Conservation (phyloP, 2,329 filamentous ascomycete genomes). For the Purpureocillium takamizusanense region DNA sequence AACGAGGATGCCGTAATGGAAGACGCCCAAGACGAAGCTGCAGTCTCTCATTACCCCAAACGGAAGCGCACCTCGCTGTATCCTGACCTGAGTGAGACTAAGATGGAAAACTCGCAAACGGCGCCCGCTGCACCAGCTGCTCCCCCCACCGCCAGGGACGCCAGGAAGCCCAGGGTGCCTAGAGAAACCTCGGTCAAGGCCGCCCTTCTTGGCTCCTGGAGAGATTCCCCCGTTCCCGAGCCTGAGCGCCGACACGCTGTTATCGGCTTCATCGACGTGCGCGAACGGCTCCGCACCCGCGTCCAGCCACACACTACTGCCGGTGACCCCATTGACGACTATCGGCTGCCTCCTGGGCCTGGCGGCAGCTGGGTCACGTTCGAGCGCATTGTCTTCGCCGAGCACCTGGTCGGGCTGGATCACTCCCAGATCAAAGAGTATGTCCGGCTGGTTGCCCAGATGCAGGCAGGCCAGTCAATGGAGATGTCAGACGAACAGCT, state of each 20-base stretch:
- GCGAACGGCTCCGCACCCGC: conserved; percentile 51
- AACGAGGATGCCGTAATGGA: conserved; percentile 35
- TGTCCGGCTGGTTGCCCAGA: conserved; percentile 42
- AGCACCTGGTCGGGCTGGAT: conserved; percentile 45
- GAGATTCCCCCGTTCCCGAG: conserved; percentile 43
- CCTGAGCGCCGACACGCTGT: conserved; percentile 46
- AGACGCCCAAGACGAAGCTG: conserved; percentile 28
- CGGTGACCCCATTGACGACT: conserved; percentile 36
- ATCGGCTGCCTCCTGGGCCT: conserved; percentile 45
- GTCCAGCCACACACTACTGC: conserved; percentile 41
- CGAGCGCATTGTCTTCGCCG: conserved; percentile 48
- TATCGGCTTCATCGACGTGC: conserved; percentile 53
- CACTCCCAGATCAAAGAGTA: conserved; percentile 54
- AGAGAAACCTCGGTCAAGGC: conserved; percentile 30
- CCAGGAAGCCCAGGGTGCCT: conserved; percentile 19
- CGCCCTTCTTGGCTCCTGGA: conserved; percentile 49
- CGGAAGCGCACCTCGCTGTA: conserved; percentile 45
- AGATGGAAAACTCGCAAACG: conserved; percentile 26
- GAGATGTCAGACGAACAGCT: conserved; percentile 31
- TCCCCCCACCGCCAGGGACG: conserved; percentile 9
- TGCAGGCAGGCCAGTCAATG: conserved; percentile 21
- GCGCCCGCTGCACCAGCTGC: conserved; percentile 21
- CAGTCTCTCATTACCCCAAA: conserved; percentile 38
- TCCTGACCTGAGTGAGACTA: conserved; percentile 38
- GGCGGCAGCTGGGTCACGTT: conserved; percentile 59